phyloP scores from a whole-genome alignment of 768 basidiomycete genomes.

The Tylopilus sp. region DNA sequence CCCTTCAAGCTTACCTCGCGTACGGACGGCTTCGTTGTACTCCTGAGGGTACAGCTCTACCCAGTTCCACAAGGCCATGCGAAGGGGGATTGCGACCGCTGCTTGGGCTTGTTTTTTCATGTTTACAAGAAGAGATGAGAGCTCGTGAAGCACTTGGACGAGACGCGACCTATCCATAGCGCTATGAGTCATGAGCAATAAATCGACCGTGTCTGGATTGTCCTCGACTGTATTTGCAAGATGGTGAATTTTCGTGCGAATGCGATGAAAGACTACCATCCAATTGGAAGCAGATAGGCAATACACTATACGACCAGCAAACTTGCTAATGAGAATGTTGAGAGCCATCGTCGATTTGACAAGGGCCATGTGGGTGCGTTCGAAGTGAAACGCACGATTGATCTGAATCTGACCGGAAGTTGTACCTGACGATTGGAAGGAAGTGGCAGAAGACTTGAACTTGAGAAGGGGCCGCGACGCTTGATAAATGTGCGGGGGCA shows the following conservation, averaged over 20 bases:
- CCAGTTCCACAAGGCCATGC: conserved; percentile 88
- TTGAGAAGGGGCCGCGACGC: conserved; percentile 28
- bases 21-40: conserved; percentile 67
- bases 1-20: conserved; percentile 67
- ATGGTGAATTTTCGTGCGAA: conserved; percentile 64
- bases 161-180: conserved; percentile 69
- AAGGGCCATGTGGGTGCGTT: conserved; percentile 61
- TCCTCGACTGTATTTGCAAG: conserved; percentile 54
- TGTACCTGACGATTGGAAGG: conserved; percentile 39
- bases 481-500: conserved; percentile 43
- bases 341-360: conserved; percentile 53
- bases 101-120: conserved; percentile 73
- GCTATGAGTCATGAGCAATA: conserved; percentile 75
- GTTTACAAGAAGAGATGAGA: conserved; percentile 78
- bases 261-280: conserved; percentile 67
- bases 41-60: conserved; percentile 75
- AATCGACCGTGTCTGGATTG: conserved; percentile 65
- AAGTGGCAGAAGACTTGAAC: conserved; percentile 38
- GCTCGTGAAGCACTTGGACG: conserved; percentile 69
- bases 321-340: conserved; percentile 63
- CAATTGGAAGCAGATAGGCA: conserved; percentile 89
- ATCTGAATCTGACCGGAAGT: conserved; percentile 22
- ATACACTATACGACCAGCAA: conserved; percentile 76
- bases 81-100: conserved; percentile 68
- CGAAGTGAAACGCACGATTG: conserved; percentile 40